phyloP scores from a whole-genome alignment of 148 eudicot species.

The Chenopodium suecicum region DNA sequence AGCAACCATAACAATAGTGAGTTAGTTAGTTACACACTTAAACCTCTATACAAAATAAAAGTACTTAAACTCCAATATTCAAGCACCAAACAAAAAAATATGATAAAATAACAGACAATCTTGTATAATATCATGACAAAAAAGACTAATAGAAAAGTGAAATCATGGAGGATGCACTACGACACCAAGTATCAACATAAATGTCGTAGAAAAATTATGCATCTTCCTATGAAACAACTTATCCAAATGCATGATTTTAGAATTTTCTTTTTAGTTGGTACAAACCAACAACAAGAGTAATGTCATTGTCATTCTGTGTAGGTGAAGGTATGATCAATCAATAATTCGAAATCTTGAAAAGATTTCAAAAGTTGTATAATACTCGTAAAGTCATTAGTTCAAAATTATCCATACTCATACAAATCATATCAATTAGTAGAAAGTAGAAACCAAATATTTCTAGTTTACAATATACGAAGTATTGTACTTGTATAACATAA shows the following conservation, averaged over 20 bases:
- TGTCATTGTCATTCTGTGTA: too few relatives aligned
- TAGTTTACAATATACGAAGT: too few relatives aligned
- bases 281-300: too few relatives aligned
- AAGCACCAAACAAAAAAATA: slow-evolving; percentile 2
- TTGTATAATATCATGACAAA: neutral
- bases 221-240: neutral
- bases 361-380: too few relatives aligned
- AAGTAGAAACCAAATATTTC: too few relatives aligned
- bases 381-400: neutral
- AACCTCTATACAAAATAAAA: neutral
- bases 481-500: too few relatives aligned
- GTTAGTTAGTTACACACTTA: neutral
- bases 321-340: too few relatives aligned
- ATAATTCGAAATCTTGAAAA: too few relatives aligned
- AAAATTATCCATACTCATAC: too few relatives aligned
- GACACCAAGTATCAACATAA: neutral
- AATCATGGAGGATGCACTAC: neutral
- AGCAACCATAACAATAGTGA: neutral
- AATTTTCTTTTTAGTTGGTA: too few relatives aligned
- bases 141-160: neutral
- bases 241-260: neutral
- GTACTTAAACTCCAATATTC: neutral
- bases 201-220: neutral
- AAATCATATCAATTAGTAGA: too few relatives aligned
- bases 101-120: neutral